Evolutionary conservation across 257 asterid genomes (phyloP).

Genomic region (Avicennia marina): DNA sequence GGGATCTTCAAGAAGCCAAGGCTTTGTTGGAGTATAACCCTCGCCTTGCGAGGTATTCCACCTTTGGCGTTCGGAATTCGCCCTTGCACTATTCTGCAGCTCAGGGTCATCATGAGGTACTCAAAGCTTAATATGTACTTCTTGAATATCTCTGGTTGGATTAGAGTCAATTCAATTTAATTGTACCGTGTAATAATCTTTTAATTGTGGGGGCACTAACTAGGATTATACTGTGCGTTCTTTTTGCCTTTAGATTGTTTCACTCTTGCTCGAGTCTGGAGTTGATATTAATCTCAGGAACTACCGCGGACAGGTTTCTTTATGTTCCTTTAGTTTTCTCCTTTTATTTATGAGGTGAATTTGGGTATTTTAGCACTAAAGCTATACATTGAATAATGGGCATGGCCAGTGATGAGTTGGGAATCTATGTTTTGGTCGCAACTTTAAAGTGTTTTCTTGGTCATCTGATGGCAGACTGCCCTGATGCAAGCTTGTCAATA

Average conservation of each 20-base stretch:
- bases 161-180: no score
- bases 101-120: conserved; percentile 93
- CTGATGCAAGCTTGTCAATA: conserved; percentile 93
- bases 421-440: no score
- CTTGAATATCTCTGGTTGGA: no score
- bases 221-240: not conserved
- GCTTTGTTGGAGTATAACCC: conserved; percentile 88
- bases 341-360: not conserved
- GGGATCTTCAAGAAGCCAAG: conserved; percentile 92
- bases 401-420: no score
- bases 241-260: conserved; percentile 45
- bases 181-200: not conserved
- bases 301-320: conserved; percentile 79
- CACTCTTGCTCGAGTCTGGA: conserved; percentile 73
- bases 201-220: no score
- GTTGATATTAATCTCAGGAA: conserved; percentile 83
- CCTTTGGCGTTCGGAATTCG: conserved; percentile 86
- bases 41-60: conserved; percentile 75
- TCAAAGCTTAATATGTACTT: no score
- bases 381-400: no score
- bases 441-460: not conserved
- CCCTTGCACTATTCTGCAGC: conserved; percentile 91
- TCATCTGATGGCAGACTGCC: conserved; percentile 55
- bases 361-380: no score
- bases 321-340: no score